phyloP scores from a whole-genome alignment of 805 yeast species.

The Candida namnaoensis region DNA sequence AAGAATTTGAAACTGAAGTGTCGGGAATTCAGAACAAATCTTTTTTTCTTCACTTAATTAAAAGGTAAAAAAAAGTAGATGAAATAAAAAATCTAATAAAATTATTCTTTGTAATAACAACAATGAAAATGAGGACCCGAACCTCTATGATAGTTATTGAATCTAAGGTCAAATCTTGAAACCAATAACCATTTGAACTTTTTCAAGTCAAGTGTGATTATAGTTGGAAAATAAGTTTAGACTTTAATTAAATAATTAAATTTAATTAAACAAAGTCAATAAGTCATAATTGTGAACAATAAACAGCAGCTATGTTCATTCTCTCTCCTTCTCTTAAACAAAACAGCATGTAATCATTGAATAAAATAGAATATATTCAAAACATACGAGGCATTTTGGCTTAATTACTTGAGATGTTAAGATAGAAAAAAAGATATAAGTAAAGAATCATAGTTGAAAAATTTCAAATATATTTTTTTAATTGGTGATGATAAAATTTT shows the following conservation, averaged over 20 bases:
- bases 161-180: not conserved
- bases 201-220: no score
- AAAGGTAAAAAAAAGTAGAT: not conserved
- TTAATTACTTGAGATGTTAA: slow-evolving; percentile 1
- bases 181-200: slow-evolving; percentile 1
- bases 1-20: slow-evolving; percentile 61
- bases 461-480: not conserved
- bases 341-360: no score
- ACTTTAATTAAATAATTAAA: no score
- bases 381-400: slow-evolving; percentile 23
- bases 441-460: not conserved
- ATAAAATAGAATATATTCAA: no score
- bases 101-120: slow-evolving; percentile 3
- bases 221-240: not conserved
- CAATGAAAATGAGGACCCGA: slow-evolving; percentile 58
- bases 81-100: slow-evolving; percentile 19
- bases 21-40: slow-evolving; percentile 72
- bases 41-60: no score
- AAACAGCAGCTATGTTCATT: no score
- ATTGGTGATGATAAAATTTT: no score
- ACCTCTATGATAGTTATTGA: slow-evolving; percentile 45
- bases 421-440: not conserved
- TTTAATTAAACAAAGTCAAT: no score
- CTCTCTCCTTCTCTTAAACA: no score
- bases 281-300: no score